Conservation (phyloP, 306 rosid genomes). For the Albizia julibrissin region DNA sequence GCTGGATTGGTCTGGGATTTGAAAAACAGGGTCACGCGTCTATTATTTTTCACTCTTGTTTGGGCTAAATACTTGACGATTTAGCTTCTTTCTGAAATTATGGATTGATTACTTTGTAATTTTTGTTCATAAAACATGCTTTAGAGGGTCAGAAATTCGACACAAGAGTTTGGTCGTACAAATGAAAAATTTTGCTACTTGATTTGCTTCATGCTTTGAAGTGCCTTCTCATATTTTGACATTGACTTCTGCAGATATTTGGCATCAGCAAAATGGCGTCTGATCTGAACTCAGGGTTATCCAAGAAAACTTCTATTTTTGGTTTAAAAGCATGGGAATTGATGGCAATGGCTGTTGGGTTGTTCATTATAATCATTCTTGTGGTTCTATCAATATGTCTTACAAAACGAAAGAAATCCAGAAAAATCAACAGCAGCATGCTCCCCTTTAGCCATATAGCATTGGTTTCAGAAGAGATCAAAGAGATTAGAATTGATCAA, state of each 20-base stretch:
- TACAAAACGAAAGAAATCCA: slow-evolving; percentile 70
- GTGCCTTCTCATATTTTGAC: slow-evolving; percentile 29
- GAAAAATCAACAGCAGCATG: slow-evolving; percentile 60
- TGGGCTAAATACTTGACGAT: slow-evolving; percentile 11
- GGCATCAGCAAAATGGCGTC: slow-evolving; percentile 63
- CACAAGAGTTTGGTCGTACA: slow-evolving; percentile 3
- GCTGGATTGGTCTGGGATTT: slow-evolving; percentile 34
- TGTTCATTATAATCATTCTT: slow-evolving; percentile 72
- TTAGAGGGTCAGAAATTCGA: background rate
- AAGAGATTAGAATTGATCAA: slow-evolving; percentile 83
- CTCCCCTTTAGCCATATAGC: slow-evolving; percentile 59
- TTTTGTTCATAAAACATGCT: slow-evolving; percentile 9
- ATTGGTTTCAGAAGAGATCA: slow-evolving; percentile 79
- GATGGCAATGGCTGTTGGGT: slow-evolving; percentile 69
- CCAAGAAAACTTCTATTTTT: slow-evolving; percentile 69
- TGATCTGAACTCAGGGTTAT: slow-evolving; percentile 65
- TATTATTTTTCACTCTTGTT: slow-evolving; percentile 17
- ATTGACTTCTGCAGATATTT: slow-evolving; percentile 41
- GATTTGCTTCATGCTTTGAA: slow-evolving; percentile 24
- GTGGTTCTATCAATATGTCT: slow-evolving; percentile 76
- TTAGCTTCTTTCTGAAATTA: slow-evolving; percentile 19
- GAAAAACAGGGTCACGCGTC: slow-evolving; percentile 13
- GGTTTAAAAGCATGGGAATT: slow-evolving; percentile 82
- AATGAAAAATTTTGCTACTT: slow-evolving; percentile 18
- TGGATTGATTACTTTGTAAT: background rate